Percentiles rank a stretch among this genome's conserved stretches.
phyloP scores from a whole-genome alignment of 257 asterid species.

The Solanum ossicruentum region DNA sequence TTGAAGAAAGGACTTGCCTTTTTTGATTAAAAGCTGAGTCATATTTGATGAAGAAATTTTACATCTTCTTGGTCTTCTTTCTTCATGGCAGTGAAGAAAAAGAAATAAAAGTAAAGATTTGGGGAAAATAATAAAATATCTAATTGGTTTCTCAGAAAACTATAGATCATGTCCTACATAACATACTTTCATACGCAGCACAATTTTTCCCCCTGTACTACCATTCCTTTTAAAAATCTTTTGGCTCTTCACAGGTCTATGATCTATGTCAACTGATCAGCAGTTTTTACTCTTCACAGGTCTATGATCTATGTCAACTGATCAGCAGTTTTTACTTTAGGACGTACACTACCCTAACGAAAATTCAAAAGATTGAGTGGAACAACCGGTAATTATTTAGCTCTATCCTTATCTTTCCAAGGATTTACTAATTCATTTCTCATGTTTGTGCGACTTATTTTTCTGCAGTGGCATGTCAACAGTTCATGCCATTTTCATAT shows the following conservation, averaged over 20 bases:
- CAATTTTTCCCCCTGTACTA: neutral
- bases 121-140: neutral
- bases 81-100: neutral
- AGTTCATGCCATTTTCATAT: conserved; percentile 74
- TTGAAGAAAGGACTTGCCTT: neutral
- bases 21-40: neutral
- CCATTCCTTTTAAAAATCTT: conserved; percentile 1
- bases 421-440: conserved; percentile 7
- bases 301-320: conserved; percentile 67
- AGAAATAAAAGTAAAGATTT: neutral
- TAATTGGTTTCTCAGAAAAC: neutral
- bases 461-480: conserved; percentile 84
- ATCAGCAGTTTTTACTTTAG: conserved; percentile 70
- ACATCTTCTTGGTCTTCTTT: neutral
- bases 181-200: neutral
- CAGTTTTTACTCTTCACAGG: conserved; percentile 32
- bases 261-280: conserved; percentile 80
- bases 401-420: neutral
- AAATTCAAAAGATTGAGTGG: conserved; percentile 79
- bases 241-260: conserved; percentile 42
- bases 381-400: conserved; percentile 62
- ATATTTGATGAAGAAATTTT: neutral
- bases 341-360: conserved; percentile 65
- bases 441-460: conserved; percentile 10
- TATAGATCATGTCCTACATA: neutral